Evolutionary conservation across 257 asterid species (phyloP).

Genomic region (Nyctanthes arbortristis): DNA sequence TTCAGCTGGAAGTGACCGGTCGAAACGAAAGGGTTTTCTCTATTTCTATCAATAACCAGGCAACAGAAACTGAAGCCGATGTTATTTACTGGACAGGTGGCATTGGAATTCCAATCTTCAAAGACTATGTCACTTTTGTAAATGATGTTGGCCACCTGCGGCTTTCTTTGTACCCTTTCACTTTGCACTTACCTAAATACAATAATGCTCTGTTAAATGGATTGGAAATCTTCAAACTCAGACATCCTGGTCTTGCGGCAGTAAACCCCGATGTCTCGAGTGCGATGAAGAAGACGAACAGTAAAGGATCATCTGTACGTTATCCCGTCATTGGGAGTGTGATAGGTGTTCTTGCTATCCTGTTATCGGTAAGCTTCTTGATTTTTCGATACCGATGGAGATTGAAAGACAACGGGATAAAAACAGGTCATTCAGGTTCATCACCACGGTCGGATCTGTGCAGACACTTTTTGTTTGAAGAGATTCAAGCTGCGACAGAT

Average conservation of each 20-base stretch:
- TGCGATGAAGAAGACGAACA: background rate
- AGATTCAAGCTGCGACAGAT: slow-evolving; percentile 43
- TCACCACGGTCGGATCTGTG: slow-evolving; percentile 40
- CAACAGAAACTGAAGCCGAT: slow-evolving; percentile 22
- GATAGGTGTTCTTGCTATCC: slow-evolving; percentile 24
- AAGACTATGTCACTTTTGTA: slow-evolving; percentile 38
- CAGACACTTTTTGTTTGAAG: slow-evolving; percentile 45
- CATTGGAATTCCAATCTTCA: slow-evolving; percentile 31
- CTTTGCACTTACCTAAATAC: background rate
- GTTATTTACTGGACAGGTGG: slow-evolving; percentile 28
- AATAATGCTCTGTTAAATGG: slow-evolving; percentile 52
- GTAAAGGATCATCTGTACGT: background rate
- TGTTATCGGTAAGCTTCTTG: slow-evolving; percentile 17
- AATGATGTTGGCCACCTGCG: slow-evolving; percentile 19
- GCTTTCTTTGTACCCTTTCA: slow-evolving; percentile 38
- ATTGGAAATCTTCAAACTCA: slow-evolving; percentile 62
- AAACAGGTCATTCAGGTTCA: slow-evolving; percentile 27
- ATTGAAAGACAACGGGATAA: slow-evolving; percentile 26
- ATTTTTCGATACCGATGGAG: no score
- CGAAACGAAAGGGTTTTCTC: slow-evolving; percentile 28
- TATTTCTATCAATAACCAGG: slow-evolving; percentile 24
- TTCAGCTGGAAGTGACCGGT: slow-evolving; percentile 1
- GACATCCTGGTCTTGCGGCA: slow-evolving; percentile 36
- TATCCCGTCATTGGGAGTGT: slow-evolving; percentile 37
- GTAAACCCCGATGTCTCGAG: slow-evolving; percentile 55